phyloP scores from a whole-genome alignment of 345 rosid genomes.

The Ceriops decandra region DNA sequence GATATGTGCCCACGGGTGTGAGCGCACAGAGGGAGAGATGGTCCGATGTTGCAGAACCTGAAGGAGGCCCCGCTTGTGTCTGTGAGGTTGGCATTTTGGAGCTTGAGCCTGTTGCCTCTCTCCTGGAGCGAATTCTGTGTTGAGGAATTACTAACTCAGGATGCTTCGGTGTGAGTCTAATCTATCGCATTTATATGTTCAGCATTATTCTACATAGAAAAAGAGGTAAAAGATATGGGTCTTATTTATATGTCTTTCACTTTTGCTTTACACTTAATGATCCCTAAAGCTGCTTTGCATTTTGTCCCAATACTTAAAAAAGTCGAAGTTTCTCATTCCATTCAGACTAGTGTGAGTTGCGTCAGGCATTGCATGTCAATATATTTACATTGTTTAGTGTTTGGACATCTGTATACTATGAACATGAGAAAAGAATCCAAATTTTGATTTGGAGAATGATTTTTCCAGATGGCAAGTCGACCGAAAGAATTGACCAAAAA shows the following conservation, averaged over 20 bases:
- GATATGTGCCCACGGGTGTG: too few relatives aligned
- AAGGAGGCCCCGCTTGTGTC: slow-evolving; percentile 21
- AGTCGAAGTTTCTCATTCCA: background rate
- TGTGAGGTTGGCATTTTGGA: slow-evolving; percentile 22
- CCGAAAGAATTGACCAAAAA: background rate
- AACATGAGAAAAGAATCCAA: background rate
- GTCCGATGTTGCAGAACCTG: slow-evolving; percentile 18
- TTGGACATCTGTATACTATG: background rate
- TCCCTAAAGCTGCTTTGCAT: background rate
- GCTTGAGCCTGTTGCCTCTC: background rate
- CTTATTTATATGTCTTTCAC: background rate
- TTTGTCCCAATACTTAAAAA: background rate
- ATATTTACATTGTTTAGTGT: background rate
- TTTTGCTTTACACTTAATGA: background rate
- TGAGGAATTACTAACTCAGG: background rate
- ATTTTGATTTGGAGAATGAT: background rate
- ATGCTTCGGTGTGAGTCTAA: background rate
- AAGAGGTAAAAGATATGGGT: background rate
- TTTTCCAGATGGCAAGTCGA: slow-evolving; percentile 15
- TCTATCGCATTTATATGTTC: background rate
- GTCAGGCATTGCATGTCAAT: background rate
- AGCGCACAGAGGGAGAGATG: background rate
- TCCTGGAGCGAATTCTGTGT: background rate
- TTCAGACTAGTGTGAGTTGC: background rate
- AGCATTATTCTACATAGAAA: background rate